Percentiles rank a stretch among this genome's conserved stretches.
phyloP scores from a whole-genome alignment of 495 filamentous ascomycete species.

The Tetracladium setigerum region DNA sequence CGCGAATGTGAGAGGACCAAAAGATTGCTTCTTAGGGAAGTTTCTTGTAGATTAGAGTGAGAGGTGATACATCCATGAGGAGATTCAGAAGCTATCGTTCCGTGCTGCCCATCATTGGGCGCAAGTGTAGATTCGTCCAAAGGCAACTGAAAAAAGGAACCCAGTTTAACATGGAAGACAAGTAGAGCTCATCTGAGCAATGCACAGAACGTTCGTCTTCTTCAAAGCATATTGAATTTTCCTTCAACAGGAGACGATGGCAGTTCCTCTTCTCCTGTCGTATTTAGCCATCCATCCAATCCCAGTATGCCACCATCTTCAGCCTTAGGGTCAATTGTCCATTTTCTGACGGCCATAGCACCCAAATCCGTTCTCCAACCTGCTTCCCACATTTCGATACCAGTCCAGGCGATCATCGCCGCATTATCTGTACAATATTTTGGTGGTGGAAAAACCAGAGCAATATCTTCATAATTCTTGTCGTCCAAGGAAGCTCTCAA shows the following conservation, averaged over 20 bases:
- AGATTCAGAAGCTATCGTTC: no score
- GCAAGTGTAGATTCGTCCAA: no score
- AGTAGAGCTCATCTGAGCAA: neutral
- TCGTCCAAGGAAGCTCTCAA: constrained; percentile 53
- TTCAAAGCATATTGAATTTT: constrained; percentile 1
- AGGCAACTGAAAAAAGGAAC: no score
- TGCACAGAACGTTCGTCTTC: constrained; percentile 24
- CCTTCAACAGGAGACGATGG: neutral
- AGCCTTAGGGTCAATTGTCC: constrained; percentile 61
- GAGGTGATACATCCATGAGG: no score
- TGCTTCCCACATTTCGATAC: constrained; percentile 80
- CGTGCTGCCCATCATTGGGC: no score
- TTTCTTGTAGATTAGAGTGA: no score
- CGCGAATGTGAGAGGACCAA: no score
- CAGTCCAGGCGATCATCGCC: constrained; percentile 97
- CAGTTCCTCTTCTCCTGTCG: constrained; percentile 1
- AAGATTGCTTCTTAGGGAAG: no score
- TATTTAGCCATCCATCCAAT: constrained; percentile 31
- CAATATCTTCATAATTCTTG: constrained; percentile 53
- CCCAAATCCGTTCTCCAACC: constrained; percentile 59
- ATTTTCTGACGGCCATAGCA: constrained; percentile 57
- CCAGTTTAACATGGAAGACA: no score
- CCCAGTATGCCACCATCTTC: constrained; percentile 46
- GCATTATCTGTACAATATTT: constrained; percentile 88
- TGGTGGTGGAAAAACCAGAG: constrained; percentile 63